Evolutionary conservation across 1,139 yeast species (phyloP), one percentile per base, ranked within the genome.

Genomic region (Hemisphaericaspora lyxosophila): DNA sequence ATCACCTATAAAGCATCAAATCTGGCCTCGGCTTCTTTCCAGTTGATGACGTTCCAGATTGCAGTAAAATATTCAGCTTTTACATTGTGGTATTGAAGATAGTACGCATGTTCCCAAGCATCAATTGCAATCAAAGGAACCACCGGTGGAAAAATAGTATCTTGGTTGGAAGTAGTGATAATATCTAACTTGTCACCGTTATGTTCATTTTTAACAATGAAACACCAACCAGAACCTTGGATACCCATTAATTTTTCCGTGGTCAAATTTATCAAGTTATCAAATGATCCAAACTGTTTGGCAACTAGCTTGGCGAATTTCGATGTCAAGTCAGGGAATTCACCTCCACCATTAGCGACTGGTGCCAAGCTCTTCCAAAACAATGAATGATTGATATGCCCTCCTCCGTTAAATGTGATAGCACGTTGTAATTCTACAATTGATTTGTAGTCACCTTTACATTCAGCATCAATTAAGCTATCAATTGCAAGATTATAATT

Each of bases 61-160:
- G 95, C 95, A 70, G 88, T 84, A 80, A 90, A 90, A 73, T 90
- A 90, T 62, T 90, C 96, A 35, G 69, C 95, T 77, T 90, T 90
- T 62, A 84, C 92, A 70, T 90, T 90, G 70, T 87, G 85, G 75
- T 90, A 90, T 68, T 90, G 97, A 68, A 90, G 76, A 78, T 90
- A 90, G 75, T 89, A 90, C 39, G 97, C 97, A 60, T 90, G 97
- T 68, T 90, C 97, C 97, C 97, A 90, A 46, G 97, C 97, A 59
- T 90, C 97, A 62, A 90, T 87, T 38, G 96, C 97, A 44, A 90
- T 77, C 63, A 90, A 73, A 35, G 97, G 96, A 40, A 80, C 75
- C 59, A 78, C 75, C 13, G 38, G 41, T 22, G 78, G 71, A 29
- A 88, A 85, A 35, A 85, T 75, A 27, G 86, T 88, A 67, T 90